Conservation (phyloP, 2,329 filamentous ascomycete genomes). For the Paecilomyces dactylethromorphus region DNA sequence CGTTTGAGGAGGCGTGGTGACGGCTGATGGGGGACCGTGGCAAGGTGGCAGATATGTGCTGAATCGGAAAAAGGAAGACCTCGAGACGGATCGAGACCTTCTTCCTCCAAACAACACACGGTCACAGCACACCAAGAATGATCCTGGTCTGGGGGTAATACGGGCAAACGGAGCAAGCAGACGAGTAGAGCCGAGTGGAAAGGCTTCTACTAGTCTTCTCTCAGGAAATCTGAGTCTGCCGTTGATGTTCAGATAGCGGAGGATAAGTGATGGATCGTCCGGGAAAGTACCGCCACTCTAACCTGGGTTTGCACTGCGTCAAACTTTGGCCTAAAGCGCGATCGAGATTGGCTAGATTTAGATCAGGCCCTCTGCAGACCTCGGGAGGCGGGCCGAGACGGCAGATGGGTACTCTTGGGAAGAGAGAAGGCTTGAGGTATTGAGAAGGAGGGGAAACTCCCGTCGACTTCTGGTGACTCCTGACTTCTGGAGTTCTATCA, state of each 20-base stretch:
- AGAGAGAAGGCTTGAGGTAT: background rate
- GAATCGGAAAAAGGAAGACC: conserved; percentile 14
- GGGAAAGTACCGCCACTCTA: background rate
- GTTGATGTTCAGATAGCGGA: background rate
- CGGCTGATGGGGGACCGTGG: conserved; percentile 3
- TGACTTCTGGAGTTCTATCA: background rate
- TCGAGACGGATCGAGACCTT: conserved; percentile 16
- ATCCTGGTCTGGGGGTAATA: background rate
- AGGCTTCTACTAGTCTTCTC: background rate
- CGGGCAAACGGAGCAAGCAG: background rate
- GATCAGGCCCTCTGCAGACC: background rate
- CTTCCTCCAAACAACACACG: conserved; percentile 18
- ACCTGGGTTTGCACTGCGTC: background rate
- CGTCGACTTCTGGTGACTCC: background rate
- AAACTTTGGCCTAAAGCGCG: background rate
- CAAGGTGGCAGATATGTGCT: conserved; percentile 13
- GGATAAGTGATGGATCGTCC: background rate
- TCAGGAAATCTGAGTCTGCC: background rate
- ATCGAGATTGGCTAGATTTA: background rate
- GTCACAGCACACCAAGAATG: conserved; percentile 15
- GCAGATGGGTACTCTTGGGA: background rate
- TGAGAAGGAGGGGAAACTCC: background rate
- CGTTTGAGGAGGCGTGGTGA: conserved; percentile 48
- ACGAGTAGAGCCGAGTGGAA: background rate
- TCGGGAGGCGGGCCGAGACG: background rate